Base-by-base conservation (phyloP, 257 asterid genomes). In the Solanum phureja region DNA sequence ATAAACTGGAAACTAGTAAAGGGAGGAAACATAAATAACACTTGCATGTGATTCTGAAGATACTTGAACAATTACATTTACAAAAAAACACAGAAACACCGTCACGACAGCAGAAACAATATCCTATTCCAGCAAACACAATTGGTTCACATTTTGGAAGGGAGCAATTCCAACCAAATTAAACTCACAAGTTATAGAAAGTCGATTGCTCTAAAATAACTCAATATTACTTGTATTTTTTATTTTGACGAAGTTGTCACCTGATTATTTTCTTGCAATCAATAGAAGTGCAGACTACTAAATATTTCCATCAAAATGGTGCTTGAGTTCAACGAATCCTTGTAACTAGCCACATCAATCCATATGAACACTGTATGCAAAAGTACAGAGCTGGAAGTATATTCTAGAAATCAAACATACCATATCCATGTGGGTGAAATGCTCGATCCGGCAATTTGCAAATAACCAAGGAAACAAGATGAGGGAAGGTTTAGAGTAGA, bases 401-500 rank as follows among this genome's bases (percentile, higher is more conserved):
- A 83, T 79, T 49, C 64, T 49, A 34, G 84, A 9, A 84, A 38
- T 23, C 31, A 68, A 89, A 89, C 98, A 93, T 90, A 95, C 98
- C 97, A 95, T 86, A 92, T 95, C 97, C 96, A 94, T 87, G 92
- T 93, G 95, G 93, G 96, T 93, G 91, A 95, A 94, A 87, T 93
- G 91, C 91, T 93, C 94, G 34, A 95, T 91, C 74, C 88, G 89
- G 24, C 95, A 89, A 90, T 93, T 89, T 83, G 95, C 92, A 87
- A 95, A 92, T 89, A 95, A 90, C 94, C 96, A 86, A 86, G 73
- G 69, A 86, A 86, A 60, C 84, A 86, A 34, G 69, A 62, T 81
- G 85, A 44, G 24, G 23, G 18, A 34, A 72, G 34, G 72, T n/a
- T 46, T 69, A 69, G 34, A 58, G 60, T n/a, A 58, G 21, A 21